Evolutionary conservation across 1,284 basidiomycete species (phyloP), one percentile per base, ranked within the genome.

Genomic region (Ustilago xerochloae): DNA sequence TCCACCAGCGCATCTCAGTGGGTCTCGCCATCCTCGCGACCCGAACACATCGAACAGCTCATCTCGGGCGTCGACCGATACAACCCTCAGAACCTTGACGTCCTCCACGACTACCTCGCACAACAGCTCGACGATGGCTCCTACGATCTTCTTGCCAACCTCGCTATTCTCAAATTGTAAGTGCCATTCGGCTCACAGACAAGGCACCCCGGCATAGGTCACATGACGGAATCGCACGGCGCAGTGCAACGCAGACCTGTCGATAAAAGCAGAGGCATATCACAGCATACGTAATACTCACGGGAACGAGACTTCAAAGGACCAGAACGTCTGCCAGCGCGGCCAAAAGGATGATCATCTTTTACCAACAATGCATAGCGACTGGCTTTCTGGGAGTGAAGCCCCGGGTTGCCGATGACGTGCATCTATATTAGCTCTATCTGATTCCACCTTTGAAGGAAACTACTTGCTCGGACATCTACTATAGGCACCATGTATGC

Each of bases 41-140:
- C 80, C 50, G 67, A 75, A 61, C 75, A 80, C 63, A 81, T 82
- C 51, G 78, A 81, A 28, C 76, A 80, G 64, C 71, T 81, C 67
- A 83, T 83, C 66, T 77, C 77, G 15, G 81, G 79, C 57, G 79
- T 83, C 48, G 94, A 97, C 88, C 90, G 94, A 69, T 97, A 97
- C 86, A 97, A 97, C 86, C 94, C 94, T 38, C 91, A 92, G 63
- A 97, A 97, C 85, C 90, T 96, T 65, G 88, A 90, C 41, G 92
- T 94, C 72, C 90, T 98, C 64, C 93, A 97, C 86, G 95, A 97
- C 83, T 97, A 97, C 86, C 90, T 98, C 63, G 92, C 91, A 83
- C 90, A 93, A 83, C 94, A 98, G 86, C 92, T 94, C 77, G 88
- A 92, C 79, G 91, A 89, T 79, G 90, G 91, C 79, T 91, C 94